Base-by-base conservation (phyloP, 1,139 yeast species). In the Magnusiomyces paraingens region DNA sequence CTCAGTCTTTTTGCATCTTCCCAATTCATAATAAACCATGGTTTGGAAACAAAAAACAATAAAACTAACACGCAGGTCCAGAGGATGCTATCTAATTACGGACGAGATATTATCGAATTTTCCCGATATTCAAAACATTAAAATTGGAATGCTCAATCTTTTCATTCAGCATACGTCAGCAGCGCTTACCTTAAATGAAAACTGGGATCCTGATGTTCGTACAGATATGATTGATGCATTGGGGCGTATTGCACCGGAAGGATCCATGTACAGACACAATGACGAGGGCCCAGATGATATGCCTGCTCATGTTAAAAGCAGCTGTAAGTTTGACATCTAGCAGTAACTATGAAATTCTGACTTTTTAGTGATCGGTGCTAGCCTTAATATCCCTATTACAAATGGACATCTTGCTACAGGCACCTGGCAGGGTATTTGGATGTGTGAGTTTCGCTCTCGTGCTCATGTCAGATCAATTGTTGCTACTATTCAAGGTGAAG, bases 341-440 rank as follows among this genome's bases (percentile, higher is more conserved):
- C 53, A 50, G 52, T 41, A 26, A n/a, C 11, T 20, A 36, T 18
- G 22, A 39, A 22, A 40, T 15, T 38, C 5, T 15, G n/a, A 52
- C 52, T 36, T 51, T 20, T 45, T 55, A 45, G 70, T 84, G 49
- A 77, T 85, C 11, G 94, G 95, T 26, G 84, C 81, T 1, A 76
- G 81, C 12, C 71, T 86, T 45, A 73, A 79, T 14, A 80, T 86
- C 49, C 95, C 95, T 1, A 85, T 86, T 52, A 66, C 76, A 17
- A 79, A 85, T 61, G 95, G 95, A 0, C 68, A 73, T 49, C 70
- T 86, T 56, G 85, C 84, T 1, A 74, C 83, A 0, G 95, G 95
- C 2, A 86, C 93, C 0, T 86, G 95, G 95, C 95, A 86, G 65
- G 95, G 94, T 0, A 77, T 86, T 48, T 86, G 85, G 73, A 72